Conservation (phyloP, 495 filamentous ascomycete species). For the Cercophora sp. region DNA sequence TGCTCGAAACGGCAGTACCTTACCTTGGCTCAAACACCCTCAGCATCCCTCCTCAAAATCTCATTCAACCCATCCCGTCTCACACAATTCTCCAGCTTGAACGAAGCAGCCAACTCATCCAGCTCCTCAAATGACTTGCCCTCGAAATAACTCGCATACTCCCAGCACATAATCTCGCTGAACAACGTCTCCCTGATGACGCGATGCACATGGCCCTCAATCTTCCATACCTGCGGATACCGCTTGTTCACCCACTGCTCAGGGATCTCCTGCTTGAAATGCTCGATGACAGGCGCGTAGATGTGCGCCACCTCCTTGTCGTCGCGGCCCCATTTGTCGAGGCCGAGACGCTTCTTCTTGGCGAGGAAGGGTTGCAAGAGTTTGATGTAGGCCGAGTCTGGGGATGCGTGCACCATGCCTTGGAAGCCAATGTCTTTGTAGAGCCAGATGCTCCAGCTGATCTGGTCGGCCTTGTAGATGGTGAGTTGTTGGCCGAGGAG, state of each 20-base stretch:
- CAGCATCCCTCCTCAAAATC: conserved; percentile 35
- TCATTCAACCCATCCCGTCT: conserved; percentile 54
- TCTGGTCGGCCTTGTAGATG: conserved; percentile 54
- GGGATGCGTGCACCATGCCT: conserved; percentile 55
- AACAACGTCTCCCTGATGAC: conserved; percentile 52
- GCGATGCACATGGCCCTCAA: conserved; percentile 53
- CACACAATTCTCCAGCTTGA: conserved; percentile 55
- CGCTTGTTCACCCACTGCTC: conserved; percentile 31
- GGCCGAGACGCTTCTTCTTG: conserved; percentile 50
- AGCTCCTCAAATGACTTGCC: conserved; percentile 52
- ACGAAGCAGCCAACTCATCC: conserved; percentile 54
- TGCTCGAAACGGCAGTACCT: no score
- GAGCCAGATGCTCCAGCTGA: conserved; percentile 61
- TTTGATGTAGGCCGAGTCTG: conserved; percentile 47
- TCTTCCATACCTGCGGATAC: conserved; percentile 55
- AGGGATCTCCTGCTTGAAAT: conserved; percentile 24
- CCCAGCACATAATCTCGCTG: conserved; percentile 48
- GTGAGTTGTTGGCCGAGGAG: conserved; percentile 53
- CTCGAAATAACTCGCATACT: conserved; percentile 56
- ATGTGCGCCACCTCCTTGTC: conserved; percentile 25
- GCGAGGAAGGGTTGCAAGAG: conserved; percentile 49
- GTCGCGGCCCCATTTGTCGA: conserved; percentile 55
- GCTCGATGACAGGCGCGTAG: conserved; percentile 27
- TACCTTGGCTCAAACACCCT: neutral
- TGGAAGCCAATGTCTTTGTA: conserved; percentile 65